These are phyloP conservation scores for Russula olivacea DNA, from an alignment of 768 basidiomycete genomes.

Conservation along the genomic window DNA sequence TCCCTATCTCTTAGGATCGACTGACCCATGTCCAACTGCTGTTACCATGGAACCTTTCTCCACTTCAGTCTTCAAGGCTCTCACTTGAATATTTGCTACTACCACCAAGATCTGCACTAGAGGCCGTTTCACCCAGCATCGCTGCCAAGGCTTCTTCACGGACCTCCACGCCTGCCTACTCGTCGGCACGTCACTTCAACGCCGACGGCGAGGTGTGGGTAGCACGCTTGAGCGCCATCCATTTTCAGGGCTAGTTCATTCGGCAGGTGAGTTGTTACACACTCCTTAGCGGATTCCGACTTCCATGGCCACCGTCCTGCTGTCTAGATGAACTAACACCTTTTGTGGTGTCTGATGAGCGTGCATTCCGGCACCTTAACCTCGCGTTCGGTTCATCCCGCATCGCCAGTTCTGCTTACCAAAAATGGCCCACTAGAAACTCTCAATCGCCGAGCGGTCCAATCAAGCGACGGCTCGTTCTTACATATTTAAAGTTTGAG, in stretches of 20 bases:
- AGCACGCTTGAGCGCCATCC: constrained; percentile 84
- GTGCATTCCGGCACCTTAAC: constrained; percentile 80
- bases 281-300: too few relatives aligned
- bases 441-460: constrained; percentile 52
- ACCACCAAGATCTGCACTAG: constrained; percentile 85
- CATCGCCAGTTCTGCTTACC: constrained; percentile 70
- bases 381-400: constrained; percentile 63
- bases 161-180: constrained; percentile 77
- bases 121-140: constrained; percentile 69
- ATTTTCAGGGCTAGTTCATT: constrained; percentile 90
- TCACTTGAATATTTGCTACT: constrained; percentile 77
- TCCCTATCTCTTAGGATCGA: too few relatives aligned
- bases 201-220: constrained; percentile 76
- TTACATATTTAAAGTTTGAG: constrained; percentile 66
- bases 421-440: constrained; percentile 68
- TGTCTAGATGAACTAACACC: constrained; percentile 86
- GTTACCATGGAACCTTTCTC: constrained; percentile 1
- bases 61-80: not conserved
- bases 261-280: too few relatives aligned
- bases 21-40: constrained; percentile 3
- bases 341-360: constrained; percentile 81
- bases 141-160: constrained; percentile 74
- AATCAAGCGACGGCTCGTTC: constrained; percentile 47
- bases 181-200: constrained; percentile 65
- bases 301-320: constrained; percentile 43